phyloP scores from a whole-genome alignment of 1,139 yeast species.

The Geotrichum macrosporum region DNA sequence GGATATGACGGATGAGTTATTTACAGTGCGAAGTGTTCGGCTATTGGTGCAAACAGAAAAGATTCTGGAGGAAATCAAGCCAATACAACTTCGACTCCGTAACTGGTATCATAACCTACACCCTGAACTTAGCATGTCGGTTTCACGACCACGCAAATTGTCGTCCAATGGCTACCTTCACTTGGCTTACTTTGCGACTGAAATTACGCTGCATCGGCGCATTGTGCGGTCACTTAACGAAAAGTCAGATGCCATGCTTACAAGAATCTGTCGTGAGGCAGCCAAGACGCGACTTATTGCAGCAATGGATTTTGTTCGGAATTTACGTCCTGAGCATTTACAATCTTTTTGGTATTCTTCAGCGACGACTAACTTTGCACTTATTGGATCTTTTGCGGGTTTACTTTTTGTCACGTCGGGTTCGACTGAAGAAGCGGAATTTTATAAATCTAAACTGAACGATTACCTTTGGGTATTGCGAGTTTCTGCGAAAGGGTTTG shows the following conservation, averaged over 20 bases:
- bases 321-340: slow-evolving; percentile 72
- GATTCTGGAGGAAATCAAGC: slow-evolving; percentile 72
- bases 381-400: slow-evolving; percentile 84
- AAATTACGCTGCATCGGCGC: slow-evolving; percentile 75
- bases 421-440: slow-evolving; percentile 52
- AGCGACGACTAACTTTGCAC: slow-evolving; percentile 68
- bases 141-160: slow-evolving; percentile 30
- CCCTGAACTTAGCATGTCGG: slow-evolving; percentile 57
- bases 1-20: slow-evolving; percentile 66
- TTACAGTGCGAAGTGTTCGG: slow-evolving; percentile 61
- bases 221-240: slow-evolving; percentile 52
- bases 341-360: slow-evolving; percentile 88
- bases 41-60: slow-evolving; percentile 56
- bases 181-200: slow-evolving; percentile 81
- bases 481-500: slow-evolving; percentile 68
- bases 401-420: slow-evolving; percentile 46
- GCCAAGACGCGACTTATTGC: slow-evolving; percentile 78
- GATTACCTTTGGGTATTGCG: slow-evolving; percentile 73
- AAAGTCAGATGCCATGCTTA: slow-evolving; percentile 48
- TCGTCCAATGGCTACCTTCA: slow-evolving; percentile 69
- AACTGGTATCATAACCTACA: slow-evolving; percentile 86
- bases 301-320: slow-evolving; percentile 72
- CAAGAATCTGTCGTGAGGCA: slow-evolving; percentile 73
- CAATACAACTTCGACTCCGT: slow-evolving; percentile 70
- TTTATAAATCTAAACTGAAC: slow-evolving; percentile 62